Percentiles rank a stretch among this genome's conserved stretches.
phyloP scores from a whole-genome alignment of 176 grass and related monocot genomes.

The Secale cereale region DNA sequence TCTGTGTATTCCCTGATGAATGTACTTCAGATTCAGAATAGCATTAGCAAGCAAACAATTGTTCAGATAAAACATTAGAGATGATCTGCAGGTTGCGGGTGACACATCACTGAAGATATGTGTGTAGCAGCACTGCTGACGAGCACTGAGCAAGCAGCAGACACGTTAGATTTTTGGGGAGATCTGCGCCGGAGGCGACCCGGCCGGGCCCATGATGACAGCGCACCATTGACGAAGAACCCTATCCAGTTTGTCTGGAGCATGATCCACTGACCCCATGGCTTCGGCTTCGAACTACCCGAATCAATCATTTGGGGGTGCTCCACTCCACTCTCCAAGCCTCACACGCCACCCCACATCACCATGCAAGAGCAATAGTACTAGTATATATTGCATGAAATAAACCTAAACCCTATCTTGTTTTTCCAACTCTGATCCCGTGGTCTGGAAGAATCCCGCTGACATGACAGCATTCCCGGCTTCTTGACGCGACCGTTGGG shows the following conservation, averaged over 20 bases:
- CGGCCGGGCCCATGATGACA: slow-evolving; percentile 10
- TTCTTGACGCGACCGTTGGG: not conserved
- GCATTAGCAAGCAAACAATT: not conserved
- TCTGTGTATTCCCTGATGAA: not conserved
- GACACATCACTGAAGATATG: slow-evolving; percentile 26
- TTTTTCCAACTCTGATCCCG: not conserved
- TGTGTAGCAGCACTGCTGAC: not conserved
- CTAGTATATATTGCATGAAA: not conserved
- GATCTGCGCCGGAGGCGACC: not conserved
- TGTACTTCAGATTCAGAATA: slow-evolving; percentile 12
- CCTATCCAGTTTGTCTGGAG: slow-evolving; percentile 51
- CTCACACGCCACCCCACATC: slow-evolving; percentile 18
- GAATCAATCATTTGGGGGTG: slow-evolving; percentile 37
- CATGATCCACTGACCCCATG: slow-evolving; percentile 33
- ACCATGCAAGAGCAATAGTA: not conserved
- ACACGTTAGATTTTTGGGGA: slow-evolving; percentile 8
- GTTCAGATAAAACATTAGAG: not conserved
- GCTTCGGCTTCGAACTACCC: slow-evolving; percentile 40
- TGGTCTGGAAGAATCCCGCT: not conserved
- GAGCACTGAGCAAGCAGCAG: not conserved
- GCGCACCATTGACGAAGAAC: slow-evolving; percentile 14
- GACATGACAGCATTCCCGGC: not conserved
- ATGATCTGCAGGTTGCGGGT: slow-evolving; percentile 16
- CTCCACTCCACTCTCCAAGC: slow-evolving; percentile 16
- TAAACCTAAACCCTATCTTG: not conserved